Percentiles rank a stretch among this genome's conserved stretches.
phyloP scores from a whole-genome alignment of 2,329 filamentous ascomycete species.

The Penicillium sp. region DNA sequence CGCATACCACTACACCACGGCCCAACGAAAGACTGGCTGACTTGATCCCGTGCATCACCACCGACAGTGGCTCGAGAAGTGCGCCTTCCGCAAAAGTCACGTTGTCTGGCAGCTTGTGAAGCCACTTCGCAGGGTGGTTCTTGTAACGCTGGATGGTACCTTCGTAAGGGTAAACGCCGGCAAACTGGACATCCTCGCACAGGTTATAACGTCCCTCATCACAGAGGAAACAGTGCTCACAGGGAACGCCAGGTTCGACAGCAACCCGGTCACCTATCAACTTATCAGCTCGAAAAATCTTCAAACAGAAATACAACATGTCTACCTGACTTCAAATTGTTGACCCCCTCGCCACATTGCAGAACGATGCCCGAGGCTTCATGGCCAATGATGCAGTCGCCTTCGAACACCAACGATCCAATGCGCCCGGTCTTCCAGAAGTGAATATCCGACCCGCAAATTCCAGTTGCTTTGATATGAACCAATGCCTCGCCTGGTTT shows the following conservation, averaged over 20 bases:
- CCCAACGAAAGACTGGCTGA: conserved; percentile 56
- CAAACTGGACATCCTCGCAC: conserved; percentile 62
- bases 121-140: conserved; percentile 61
- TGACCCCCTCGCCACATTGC: conserved; percentile 57
- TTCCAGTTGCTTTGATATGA: conserved; percentile 63
- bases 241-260: conserved; percentile 66
- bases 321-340: conserved; percentile 49
- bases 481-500: conserved; percentile 57
- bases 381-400: conserved; percentile 65
- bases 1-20: conserved; percentile 57
- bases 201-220: conserved; percentile 62
- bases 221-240: conserved; percentile 61
- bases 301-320: not conserved
- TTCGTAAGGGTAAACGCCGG: conserved; percentile 61
- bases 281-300: not conserved
- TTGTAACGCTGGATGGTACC: conserved; percentile 64
- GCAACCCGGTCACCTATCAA: conserved; percentile 61
- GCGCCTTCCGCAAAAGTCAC: conserved; percentile 61
- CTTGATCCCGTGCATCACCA: conserved; percentile 62
- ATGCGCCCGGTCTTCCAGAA: conserved; percentile 67
- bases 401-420: conserved; percentile 61
- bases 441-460: conserved; percentile 69
- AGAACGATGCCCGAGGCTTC: conserved; percentile 64
- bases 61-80: conserved; percentile 64
- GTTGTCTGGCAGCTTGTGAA: conserved; percentile 56